These are phyloP conservation scores for Gryganskiella cystojenkinii DNA, from an alignment of 192 early-diverging fungal genomes.

Conservation along the genomic window DNA sequence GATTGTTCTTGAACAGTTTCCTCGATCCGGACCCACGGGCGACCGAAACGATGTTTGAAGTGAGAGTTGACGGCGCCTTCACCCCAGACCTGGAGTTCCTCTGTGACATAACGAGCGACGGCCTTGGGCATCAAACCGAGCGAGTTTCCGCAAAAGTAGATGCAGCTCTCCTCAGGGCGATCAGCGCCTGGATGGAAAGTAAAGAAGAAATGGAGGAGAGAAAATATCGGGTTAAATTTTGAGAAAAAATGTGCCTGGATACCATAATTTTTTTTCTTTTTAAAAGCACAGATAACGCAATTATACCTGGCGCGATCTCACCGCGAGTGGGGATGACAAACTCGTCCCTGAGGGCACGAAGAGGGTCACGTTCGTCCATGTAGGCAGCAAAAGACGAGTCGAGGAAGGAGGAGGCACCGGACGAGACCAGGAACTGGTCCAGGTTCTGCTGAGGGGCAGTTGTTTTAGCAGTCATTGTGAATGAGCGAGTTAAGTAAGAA, in stretches of 20 bases:
- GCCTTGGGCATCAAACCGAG: slow-evolving; percentile 87
- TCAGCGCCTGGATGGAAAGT: slow-evolving; percentile 4
- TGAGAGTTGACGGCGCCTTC: slow-evolving; percentile 89
- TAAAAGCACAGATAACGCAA: no score
- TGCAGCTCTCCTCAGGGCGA: slow-evolving; percentile 54
- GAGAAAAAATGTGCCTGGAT: no score
- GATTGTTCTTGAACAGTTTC: slow-evolving; percentile 77
- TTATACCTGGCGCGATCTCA: slow-evolving; percentile 57
- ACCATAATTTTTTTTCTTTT: no score
- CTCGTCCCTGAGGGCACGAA: slow-evolving; percentile 69
- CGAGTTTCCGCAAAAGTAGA: slow-evolving; percentile 96
- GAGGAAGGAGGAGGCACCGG: slow-evolving; percentile 24
- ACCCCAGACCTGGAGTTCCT: slow-evolving; percentile 95
- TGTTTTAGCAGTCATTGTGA: not conserved
- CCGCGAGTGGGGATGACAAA: slow-evolving; percentile 74
- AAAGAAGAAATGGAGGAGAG: not conserved
- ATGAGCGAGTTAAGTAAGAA: not conserved
- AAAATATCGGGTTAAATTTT: not conserved
- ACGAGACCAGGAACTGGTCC: slow-evolving; percentile 29
- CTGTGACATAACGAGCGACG: slow-evolving; percentile 71
- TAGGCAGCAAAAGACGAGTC: slow-evolving; percentile 61
- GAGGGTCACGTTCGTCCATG: slow-evolving; percentile 72
- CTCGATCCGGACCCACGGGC: slow-evolving; percentile 91
- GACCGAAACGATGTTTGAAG: slow-evolving; percentile 81
- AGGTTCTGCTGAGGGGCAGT: slow-evolving; percentile 28